These are phyloP conservation scores for Pyrenochaeta sp. DNA, from an alignment of 2,329 filamentous ascomycete genomes.

Conservation along the genomic window DNA sequence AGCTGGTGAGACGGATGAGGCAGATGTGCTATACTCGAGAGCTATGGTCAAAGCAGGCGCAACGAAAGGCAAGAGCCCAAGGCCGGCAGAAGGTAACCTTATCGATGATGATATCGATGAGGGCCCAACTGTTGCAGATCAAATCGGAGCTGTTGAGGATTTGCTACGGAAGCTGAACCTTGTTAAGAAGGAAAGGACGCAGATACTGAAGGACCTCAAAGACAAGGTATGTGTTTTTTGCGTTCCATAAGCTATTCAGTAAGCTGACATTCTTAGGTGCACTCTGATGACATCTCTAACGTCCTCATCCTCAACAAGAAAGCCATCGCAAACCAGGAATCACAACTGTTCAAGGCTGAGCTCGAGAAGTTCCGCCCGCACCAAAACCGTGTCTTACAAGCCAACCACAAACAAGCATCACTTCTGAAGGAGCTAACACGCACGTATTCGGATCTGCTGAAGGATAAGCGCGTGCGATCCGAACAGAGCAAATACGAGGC, in stretches of 20 bases:
- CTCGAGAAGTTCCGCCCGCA: conserved; percentile 97
- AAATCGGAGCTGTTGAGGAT: conserved; percentile 88
- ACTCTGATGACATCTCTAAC: conserved; percentile 96
- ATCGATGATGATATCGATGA: conserved; percentile 93
- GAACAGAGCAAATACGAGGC: conserved; percentile 96
- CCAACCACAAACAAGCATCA: conserved; percentile 92
- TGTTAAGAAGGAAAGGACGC: conserved; percentile 88
- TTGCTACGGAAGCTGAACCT: conserved; percentile 89
- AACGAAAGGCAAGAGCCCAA: conserved; percentile 65
- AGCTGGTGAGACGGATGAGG: conserved; percentile 85
- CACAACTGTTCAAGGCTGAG: conserved; percentile 91
- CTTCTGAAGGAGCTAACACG: conserved; percentile 94
- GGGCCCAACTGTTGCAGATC: conserved; percentile 81
- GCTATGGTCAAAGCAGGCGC: conserved; percentile 81
- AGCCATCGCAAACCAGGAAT: conserved; percentile 89
- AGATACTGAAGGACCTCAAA: conserved; percentile 95
- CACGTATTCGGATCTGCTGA: conserved; percentile 84
- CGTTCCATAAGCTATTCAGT: background rate
- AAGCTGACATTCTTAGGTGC: conserved; percentile 67
- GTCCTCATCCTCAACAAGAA: conserved; percentile 98
- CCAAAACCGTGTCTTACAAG: conserved; percentile 88
- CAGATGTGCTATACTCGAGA: conserved; percentile 86
- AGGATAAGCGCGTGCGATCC: conserved; percentile 90
- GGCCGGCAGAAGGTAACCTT: conserved; percentile 77
- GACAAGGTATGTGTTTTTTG: conserved; percentile 75